Percentiles rank a stretch among this genome's conserved stretches.
These are phyloP conservation scores for Paramecium biaurelia DNA, from an alignment of 73 alveolate genomes.

Conservation along the genomic window DNA sequence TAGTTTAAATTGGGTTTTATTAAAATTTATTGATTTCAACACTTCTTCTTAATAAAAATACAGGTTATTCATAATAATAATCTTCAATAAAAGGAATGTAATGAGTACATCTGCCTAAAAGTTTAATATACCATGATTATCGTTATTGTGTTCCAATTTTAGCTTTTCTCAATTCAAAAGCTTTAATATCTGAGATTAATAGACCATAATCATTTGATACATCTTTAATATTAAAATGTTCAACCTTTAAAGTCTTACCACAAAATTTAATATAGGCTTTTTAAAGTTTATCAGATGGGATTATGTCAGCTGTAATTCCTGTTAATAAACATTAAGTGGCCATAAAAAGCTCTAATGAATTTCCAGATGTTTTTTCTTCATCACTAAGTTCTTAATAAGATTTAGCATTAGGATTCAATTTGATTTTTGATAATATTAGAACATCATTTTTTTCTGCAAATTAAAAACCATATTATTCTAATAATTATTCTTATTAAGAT, in stretches of 20 bases:
- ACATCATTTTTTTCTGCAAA: background rate
- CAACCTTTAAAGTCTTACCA: background rate
- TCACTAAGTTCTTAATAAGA: background rate
- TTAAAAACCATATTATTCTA: background rate
- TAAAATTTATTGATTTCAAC: background rate
- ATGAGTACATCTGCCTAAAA: background rate
- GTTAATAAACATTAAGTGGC: background rate
- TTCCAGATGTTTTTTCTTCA: background rate
- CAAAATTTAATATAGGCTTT: background rate
- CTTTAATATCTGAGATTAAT: background rate
- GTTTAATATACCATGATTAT: background rate
- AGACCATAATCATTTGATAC: background rate
- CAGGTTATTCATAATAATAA: background rate
- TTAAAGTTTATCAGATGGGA: background rate
- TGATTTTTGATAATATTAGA: background rate
- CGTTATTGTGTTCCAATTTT: background rate
- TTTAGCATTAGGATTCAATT: background rate
- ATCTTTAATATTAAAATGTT: background rate
- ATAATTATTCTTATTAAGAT: background rate
- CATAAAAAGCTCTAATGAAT: constrained; percentile 11
- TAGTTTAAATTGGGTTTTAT: background rate
- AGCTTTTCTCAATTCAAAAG: background rate
- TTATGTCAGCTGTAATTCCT: background rate
- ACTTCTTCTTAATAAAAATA: background rate
- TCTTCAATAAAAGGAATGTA: background rate